Evolutionary conservation across 73 alveolate genomes (phyloP).

Genomic region (Paramecium tetraurelia): DNA sequence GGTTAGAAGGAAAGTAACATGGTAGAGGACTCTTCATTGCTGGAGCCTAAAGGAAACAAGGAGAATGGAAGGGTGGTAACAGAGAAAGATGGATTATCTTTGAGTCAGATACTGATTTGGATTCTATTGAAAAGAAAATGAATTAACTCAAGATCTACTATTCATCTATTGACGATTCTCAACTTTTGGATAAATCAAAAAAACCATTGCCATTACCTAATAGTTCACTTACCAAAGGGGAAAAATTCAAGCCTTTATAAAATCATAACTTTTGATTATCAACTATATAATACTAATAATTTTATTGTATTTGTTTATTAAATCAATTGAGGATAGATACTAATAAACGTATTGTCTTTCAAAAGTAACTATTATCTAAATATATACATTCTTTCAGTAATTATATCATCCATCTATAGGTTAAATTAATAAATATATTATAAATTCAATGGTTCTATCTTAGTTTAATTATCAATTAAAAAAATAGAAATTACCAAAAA

Average conservation of each 20-base stretch:
- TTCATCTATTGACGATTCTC: neutral
- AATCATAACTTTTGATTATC: conserved; percentile 26
- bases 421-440: too few relatives aligned
- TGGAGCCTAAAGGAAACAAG: conserved; percentile 50
- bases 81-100: conserved; percentile 65
- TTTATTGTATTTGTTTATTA: neutral
- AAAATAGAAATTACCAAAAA: too few relatives aligned
- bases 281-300: neutral
- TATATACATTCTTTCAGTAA: too few relatives aligned
- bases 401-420: too few relatives aligned
- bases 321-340: too few relatives aligned
- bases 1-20: conserved; percentile 66
- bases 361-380: too few relatives aligned
- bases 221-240: neutral
- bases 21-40: conserved; percentile 64
- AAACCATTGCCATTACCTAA: neutral
- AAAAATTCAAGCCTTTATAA: conserved; percentile 24
- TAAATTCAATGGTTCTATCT: too few relatives aligned
- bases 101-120: conserved; percentile 48
- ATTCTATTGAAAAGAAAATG: conserved; percentile 49
- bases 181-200: conserved; percentile 13
- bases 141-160: neutral
- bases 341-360: too few relatives aligned
- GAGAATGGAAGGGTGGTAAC: conserved; percentile 68
- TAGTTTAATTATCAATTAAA: too few relatives aligned